Percentiles rank a stretch among this genome's conserved stretches.
Conservation (phyloP, 148 eudicot species). For the Polygonum aviculare region DNA sequence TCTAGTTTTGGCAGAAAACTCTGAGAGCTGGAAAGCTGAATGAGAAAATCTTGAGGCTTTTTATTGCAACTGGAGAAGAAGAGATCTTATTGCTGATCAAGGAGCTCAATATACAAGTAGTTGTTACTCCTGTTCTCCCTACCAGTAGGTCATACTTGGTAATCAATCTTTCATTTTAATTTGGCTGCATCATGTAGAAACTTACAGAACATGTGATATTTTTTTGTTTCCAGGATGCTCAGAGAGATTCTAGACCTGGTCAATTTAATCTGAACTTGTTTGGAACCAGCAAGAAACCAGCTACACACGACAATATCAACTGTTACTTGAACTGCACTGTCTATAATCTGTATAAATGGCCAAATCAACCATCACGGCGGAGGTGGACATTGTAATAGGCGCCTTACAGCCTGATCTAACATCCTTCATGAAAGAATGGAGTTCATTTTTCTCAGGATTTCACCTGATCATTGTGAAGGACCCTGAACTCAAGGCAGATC, state of each 20-base stretch:
- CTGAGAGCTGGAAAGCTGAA: conserved; percentile 89
- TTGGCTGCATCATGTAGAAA: background rate
- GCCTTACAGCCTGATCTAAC: conserved; percentile 78
- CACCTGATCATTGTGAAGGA: conserved; percentile 82
- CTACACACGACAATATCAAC: background rate
- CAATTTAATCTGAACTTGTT: background rate
- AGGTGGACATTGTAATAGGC: conserved; percentile 76
- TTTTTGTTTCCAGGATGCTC: conserved; percentile 57
- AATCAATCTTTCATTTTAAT: background rate
- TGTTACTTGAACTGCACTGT: background rate
- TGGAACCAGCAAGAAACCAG: conserved; percentile 2
- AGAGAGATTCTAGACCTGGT: conserved; percentile 39
- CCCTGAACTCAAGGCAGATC: conserved; percentile 66
- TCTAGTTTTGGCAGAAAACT: conserved; percentile 53
- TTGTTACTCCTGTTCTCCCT: conserved; percentile 66
- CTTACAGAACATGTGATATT: background rate
- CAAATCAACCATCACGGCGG: conserved; percentile 34
- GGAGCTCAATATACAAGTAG: conserved; percentile 61
- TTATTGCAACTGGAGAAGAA: conserved; percentile 71
- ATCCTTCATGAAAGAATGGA: conserved; percentile 82
- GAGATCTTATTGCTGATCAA: conserved; percentile 60
- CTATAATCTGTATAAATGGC: conserved; percentile 33
- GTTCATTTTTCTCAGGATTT: conserved; percentile 54
- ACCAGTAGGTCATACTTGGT: conserved; percentile 55
- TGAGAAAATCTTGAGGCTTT: conserved; percentile 75